Evolutionary conservation across 2,329 filamentous ascomycete genomes (phyloP), one percentile per base, ranked within the genome.

Genomic region (Penicillium janthinellum): DNA sequence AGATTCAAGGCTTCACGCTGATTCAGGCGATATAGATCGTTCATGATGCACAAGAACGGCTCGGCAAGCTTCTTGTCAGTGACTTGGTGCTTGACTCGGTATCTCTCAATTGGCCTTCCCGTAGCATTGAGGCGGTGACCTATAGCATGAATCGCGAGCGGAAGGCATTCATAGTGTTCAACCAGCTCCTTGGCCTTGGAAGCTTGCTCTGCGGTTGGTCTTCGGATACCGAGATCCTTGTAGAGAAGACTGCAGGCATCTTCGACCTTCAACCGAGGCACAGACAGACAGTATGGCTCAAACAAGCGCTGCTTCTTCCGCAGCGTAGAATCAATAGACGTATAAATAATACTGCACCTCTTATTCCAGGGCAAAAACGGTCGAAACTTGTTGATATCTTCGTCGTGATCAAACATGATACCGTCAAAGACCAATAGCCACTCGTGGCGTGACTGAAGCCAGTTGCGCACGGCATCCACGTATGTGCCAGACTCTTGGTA

Each of bases 391-490:
- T 79, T 78, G 28, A 82, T 73, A 20, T 81, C 81, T 1, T 81
- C 80, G 3, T 85, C 81, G 6, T 81, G 78, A 51, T 86, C 83
- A 60, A 89, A 88, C 41, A 82, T 83, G 28, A 90, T 81, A 1
- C 87, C 88, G 63, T 91, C 88, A 41, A 90, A 82, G 1, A 90
- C 80, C 31, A 91, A 72, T 1, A 91, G 77, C 88, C 88, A 91
- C 7, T 85, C 81, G n/a, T 85, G 78, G 20, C 82, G 83, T 20
- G 75, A 75, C 62, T 85, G 84, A 45, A 91, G 81, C 88, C 88
- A 90, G 22, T 78, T 76, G 17, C 82, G 81, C 8, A 90, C 88
- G 1, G 81, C 75, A 20, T 81, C 79, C 10, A 89, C 82, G 67
- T 86, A 85, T 34, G 79, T 78, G 52, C 67, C 69, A 37, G 83